Conservation (phyloP, 441 rosid species). For the Erysimum cheiri region DNA sequence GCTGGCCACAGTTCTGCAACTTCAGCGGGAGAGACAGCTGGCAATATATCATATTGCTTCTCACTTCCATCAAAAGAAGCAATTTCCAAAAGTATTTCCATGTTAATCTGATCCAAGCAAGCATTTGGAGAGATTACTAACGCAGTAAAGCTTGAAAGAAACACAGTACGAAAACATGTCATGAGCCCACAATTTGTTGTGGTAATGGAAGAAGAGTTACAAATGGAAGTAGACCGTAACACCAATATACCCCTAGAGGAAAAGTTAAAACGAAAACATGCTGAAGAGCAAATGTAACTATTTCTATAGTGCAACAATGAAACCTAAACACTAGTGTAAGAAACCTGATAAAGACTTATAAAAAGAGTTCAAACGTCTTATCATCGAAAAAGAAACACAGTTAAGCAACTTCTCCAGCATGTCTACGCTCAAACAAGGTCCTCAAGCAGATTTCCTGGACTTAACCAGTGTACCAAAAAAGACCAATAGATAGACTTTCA, state of each 20-base stretch:
- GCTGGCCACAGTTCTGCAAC: constrained; percentile 63
- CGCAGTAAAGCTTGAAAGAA: constrained; percentile 20
- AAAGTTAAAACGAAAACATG: constrained; percentile 31
- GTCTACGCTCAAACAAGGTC: constrained; percentile 10
- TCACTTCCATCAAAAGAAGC: constrained; percentile 73
- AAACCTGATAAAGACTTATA: constrained; percentile 15
- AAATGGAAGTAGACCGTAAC: constrained; percentile 17
- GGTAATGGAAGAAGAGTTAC: constrained; percentile 10
- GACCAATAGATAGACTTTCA: not conserved
- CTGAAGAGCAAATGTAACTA: not conserved
- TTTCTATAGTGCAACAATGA: constrained; percentile 20
- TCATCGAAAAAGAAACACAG: not conserved
- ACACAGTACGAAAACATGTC: constrained; percentile 18
- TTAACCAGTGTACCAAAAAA: constrained; percentile 14
- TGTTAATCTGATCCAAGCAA: constrained; percentile 60
- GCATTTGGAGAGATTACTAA: constrained; percentile 37
- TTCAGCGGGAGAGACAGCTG: constrained; percentile 59
- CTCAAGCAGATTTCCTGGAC: constrained; percentile 5
- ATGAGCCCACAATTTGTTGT: not conserved
- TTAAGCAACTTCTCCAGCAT: not conserved
- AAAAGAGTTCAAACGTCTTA: constrained; percentile 5
- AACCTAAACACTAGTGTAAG: constrained; percentile 1
- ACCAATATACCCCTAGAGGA: constrained; percentile 21
- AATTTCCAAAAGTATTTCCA: constrained; percentile 76
- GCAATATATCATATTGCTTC: constrained; percentile 55